A percentile compares a stretch with the other conserved stretches of the same genome.
These are phyloP conservation scores for Phytophthora brassicae DNA, from an alignment of 352 stramenopile genomes.

Conservation along the genomic window DNA sequence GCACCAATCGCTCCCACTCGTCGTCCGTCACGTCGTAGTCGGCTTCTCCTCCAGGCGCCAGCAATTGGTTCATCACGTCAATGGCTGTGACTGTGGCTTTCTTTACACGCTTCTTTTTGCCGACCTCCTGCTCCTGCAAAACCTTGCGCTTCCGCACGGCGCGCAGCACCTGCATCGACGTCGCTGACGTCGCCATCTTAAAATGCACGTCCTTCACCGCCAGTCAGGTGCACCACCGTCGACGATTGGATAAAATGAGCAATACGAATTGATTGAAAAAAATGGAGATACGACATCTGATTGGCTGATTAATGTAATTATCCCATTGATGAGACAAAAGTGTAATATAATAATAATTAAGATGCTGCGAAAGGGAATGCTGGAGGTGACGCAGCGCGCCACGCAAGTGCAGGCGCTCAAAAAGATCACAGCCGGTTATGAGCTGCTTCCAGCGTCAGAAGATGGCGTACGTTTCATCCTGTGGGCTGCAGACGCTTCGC, in stretches of 20 bases:
- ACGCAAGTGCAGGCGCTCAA: conserved; percentile 61
- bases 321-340: background rate
- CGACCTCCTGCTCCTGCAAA: conserved; percentile 5
- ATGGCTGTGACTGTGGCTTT: conserved; percentile 62
- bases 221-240: conserved; percentile 21
- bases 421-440: conserved; percentile 56
- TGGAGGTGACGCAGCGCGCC: conserved; percentile 62
- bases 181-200: background rate
- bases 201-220: conserved; percentile 7
- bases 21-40: conserved; percentile 54
- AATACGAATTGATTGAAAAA: background rate
- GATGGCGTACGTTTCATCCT: conserved; percentile 52
- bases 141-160: conserved; percentile 44
- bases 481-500: conserved; percentile 44
- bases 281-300: too few species aligned
- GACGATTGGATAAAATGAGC: conserved; percentile 18
- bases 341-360: too few species aligned
- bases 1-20: conserved; percentile 74
- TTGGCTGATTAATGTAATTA: too few species aligned
- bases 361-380: conserved; percentile 62
- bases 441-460: conserved; percentile 46
- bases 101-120: conserved; percentile 71
- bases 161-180: conserved; percentile 19
- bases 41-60: conserved; percentile 46
- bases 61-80: conserved; percentile 68